Evolutionary conservation across 78 protist genomes (phyloP).

Genomic region (Ministeria vibrans): DNA sequence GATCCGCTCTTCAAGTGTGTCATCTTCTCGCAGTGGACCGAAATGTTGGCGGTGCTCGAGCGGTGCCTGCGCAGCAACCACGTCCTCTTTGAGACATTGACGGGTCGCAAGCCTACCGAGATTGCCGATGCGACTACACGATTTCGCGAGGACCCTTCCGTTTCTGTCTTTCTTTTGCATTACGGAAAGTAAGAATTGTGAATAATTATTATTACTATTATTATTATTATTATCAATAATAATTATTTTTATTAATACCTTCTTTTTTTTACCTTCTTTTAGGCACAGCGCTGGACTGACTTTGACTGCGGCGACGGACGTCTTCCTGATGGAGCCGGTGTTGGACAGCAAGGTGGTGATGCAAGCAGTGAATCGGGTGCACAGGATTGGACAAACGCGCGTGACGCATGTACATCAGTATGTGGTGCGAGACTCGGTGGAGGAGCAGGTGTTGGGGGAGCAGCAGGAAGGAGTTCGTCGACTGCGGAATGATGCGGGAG

Average conservation of each 20-base stretch:
- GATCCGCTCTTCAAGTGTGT: constrained; percentile 14
- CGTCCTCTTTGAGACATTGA: neutral
- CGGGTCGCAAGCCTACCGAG: neutral
- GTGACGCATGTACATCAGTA: constrained; percentile 17
- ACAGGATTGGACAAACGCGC: constrained; percentile 46
- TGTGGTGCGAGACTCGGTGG: constrained; percentile 44
- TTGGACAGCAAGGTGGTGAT: constrained; percentile 37
- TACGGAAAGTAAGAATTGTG: constrained; percentile 9
- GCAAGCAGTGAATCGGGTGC: constrained; percentile 55
- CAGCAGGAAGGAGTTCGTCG: too few relatives aligned
- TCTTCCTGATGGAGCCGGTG: constrained; percentile 56
- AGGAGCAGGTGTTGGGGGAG: constrained; percentile 43
- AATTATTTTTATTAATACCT: too few relatives aligned
- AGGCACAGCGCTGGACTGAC: constrained; percentile 58
- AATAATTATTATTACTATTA: too few relatives aligned
- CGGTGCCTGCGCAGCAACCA: constrained; percentile 22
- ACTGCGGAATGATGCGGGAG: too few relatives aligned
- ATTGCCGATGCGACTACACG: constrained; percentile 16
- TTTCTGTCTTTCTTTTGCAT: constrained; percentile 43
- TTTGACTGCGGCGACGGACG: constrained; percentile 51
- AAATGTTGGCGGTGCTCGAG: constrained; percentile 31
- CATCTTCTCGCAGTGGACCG: constrained; percentile 50
- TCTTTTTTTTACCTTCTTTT: too few relatives aligned
- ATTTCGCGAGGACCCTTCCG: constrained; percentile 23
- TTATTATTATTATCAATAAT: too few relatives aligned